Conservation (phyloP, 2,329 filamentous ascomycete species). For the Fusarium penzigii region DNA sequence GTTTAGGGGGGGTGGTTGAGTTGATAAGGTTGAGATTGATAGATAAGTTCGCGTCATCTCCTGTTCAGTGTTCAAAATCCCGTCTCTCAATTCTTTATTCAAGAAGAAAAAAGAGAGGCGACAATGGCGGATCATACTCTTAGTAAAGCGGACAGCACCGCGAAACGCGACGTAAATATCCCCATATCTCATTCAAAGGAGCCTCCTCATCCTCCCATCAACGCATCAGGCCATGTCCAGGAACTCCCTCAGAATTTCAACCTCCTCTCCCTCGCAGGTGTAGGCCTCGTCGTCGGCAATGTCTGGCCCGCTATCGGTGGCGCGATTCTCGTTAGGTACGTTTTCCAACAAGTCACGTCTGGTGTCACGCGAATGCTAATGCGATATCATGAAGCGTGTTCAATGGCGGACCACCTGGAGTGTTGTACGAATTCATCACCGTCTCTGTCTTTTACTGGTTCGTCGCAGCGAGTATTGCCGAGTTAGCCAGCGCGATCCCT, state of each 20-base stretch:
- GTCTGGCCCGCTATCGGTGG: constrained; percentile 47
- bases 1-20: background rate
- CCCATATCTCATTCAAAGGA: constrained; percentile 4
- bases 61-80: background rate
- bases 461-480: constrained; percentile 59
- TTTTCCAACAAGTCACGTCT: too few species aligned
- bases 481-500: constrained; percentile 62
- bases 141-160: constrained; percentile 12
- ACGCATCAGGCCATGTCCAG: constrained; percentile 44
- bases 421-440: constrained; percentile 60
- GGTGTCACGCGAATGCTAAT: too few species aligned
- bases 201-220: constrained; percentile 25
- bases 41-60: background rate
- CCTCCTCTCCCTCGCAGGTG: constrained; percentile 42
- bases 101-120: background rate
- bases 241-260: constrained; percentile 41
- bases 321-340: constrained; percentile 42
- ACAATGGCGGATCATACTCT: constrained; percentile 9
- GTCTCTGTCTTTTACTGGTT: constrained; percentile 56
- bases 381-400: constrained; percentile 40
- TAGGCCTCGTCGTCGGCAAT: constrained; percentile 45
- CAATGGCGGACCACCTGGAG: constrained; percentile 63
- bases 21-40: background rate
- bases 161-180: constrained; percentile 6
- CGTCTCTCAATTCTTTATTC: background rate